Evolutionary conservation across 2,329 filamentous ascomycete genomes (phyloP).

Genomic region (Chrysoporthe deuterocubensis): DNA sequence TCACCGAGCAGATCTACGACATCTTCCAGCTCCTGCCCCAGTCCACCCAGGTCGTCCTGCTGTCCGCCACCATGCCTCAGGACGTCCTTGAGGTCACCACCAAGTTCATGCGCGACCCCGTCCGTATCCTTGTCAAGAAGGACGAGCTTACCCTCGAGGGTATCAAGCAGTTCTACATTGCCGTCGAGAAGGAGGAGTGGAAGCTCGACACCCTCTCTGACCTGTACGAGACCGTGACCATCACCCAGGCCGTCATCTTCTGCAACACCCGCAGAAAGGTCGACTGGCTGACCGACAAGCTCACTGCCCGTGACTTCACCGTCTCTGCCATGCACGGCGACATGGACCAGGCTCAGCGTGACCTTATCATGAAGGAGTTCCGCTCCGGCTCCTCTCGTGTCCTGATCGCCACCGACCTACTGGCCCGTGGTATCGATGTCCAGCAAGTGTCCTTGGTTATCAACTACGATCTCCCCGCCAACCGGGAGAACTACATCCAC

Average conservation of each 20-base stretch:
- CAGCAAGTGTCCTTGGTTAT: conserved; percentile 98
- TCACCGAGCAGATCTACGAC: conserved; percentile 98
- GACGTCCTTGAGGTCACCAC: conserved; percentile 99
- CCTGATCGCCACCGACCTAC: conserved; percentile 95
- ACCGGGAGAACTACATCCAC: conserved; percentile 99
- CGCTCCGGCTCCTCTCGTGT: conserved; percentile 95
- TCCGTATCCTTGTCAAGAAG: conserved; percentile 96
- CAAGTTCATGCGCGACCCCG: conserved; percentile 99
- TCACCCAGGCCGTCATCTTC: conserved; percentile 99
- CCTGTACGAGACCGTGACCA: conserved; percentile 97
- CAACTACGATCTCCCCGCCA: conserved; percentile 97
- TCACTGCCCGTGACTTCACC: conserved; percentile 98
- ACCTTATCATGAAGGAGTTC: conserved; percentile 99
- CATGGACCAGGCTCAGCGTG: conserved; percentile 97
- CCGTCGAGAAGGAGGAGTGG: conserved; percentile 99
- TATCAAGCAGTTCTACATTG: conserved; percentile 98
- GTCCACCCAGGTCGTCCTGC: conserved; percentile 96
- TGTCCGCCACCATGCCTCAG: conserved; percentile 95
- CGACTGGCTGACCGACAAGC: conserved; percentile 99
- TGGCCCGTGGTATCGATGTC: conserved; percentile 98
- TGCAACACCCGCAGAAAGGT: conserved; percentile 99
- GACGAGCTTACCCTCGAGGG: conserved; percentile 97
- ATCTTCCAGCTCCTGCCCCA: conserved; percentile 97
- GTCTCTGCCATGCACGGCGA: conserved; percentile 99
- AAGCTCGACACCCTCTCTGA: conserved; percentile 99